Evolutionary conservation across 1,284 basidiomycete species (phyloP), one percentile per base, ranked within the genome.

Genomic region (Anthracocystis panici-leucophaei): DNA sequence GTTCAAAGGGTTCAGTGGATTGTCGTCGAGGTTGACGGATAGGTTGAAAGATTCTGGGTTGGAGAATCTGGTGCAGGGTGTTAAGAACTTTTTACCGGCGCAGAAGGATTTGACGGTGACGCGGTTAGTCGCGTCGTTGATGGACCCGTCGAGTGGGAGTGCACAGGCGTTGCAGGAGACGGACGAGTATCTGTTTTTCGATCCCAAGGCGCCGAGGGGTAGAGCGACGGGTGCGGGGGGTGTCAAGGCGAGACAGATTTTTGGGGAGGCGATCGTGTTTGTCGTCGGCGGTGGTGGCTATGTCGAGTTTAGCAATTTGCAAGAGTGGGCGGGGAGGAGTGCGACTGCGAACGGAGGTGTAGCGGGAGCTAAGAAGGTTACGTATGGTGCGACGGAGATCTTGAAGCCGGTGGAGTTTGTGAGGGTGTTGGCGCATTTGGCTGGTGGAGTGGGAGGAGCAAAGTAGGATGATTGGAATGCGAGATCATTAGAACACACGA

Each of bases 311-410:
- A 93, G 94, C 8, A 99, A 99, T 85, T 86, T 99, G 76, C 78
- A 79, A 45, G 82, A 84, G 53, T 83, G 79, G 46, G 79, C 79
- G 5, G 59, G 66, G 10, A 60, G 82, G 16, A 61, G 61, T 92
- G 93, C 92, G 8, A 95, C 94, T 92, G 93, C 92, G 9, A 87
- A 85, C 49, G 90, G 90, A 33, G 45, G 65, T 62, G 58, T 53
- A 50, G 48, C 42, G 55, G 57, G 60, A 0, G 75, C 54, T 6
- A 80, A 77, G 64, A 90, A 90, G 80, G 91, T 99, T 53, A 93
- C 93, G 29, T 99, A 99, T 85, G 97, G 97, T 14, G 92, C 93
- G 23, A 99, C 97, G 12, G 97, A 99, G 85, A 95, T 99, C 54
- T 84, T 97, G 57, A 92, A 93, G 78, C 96, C 97, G 11, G 90